Percentiles rank a stretch among this genome's conserved stretches.
phyloP scores from a whole-genome alignment of 2,329 filamentous ascomycete genomes.

The Capronia americana region DNA sequence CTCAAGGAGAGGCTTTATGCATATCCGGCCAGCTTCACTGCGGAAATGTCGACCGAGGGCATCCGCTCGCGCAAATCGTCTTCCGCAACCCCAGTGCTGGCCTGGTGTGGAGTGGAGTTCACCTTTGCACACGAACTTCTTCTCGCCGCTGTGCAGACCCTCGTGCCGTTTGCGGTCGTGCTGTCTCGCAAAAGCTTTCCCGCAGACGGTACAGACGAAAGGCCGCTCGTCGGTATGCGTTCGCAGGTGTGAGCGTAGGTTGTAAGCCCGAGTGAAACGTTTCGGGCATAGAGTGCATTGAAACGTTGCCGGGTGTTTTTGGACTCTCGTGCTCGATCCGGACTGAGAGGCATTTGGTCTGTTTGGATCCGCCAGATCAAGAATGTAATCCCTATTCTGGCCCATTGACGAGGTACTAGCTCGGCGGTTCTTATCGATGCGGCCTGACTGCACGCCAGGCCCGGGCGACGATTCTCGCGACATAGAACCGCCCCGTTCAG shows the following conservation, averaged over 20 bases:
- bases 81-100: conserved; percentile 88
- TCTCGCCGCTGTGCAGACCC: conserved; percentile 93
- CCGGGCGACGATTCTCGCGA: conserved; percentile 54
- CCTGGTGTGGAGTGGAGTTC: conserved; percentile 73
- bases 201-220: conserved; percentile 95
- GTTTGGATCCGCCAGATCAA: conserved; percentile 87
- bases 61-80: conserved; percentile 92
- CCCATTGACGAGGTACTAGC: conserved; percentile 55
- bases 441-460: conserved; percentile 36
- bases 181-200: conserved; percentile 95
- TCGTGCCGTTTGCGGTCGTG: conserved; percentile 98
- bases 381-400: conserved; percentile 75
- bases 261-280: conserved; percentile 94
- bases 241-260: conserved; percentile 89
- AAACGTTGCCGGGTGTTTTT: conserved; percentile 97
- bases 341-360: conserved; percentile 69
- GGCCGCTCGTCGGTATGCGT: conserved; percentile 97
- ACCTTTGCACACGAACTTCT: conserved; percentile 97
- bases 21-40: conserved; percentile 92
- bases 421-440: conserved; percentile 49
- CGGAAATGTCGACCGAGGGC: conserved; percentile 93
- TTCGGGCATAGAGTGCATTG: conserved; percentile 94
- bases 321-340: conserved; percentile 74
- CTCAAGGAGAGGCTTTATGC: conserved; percentile 95
- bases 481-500: conserved; percentile 44